A percentile compares a stretch with the other conserved stretches of the same genome.
Conservation (phyloP, 805 yeast species). For the Candida nemodendra region DNA sequence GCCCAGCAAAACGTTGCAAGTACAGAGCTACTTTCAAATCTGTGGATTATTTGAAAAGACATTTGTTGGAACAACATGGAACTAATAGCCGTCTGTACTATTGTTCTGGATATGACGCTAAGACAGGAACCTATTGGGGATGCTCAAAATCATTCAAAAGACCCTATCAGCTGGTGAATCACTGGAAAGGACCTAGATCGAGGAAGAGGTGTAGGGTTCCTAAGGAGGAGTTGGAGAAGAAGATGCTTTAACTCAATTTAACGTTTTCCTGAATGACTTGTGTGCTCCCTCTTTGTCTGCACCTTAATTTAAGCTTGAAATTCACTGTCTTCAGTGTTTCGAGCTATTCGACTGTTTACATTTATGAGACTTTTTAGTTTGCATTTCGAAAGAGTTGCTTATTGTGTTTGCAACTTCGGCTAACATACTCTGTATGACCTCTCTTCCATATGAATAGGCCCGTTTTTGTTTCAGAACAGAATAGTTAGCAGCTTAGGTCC, state of each 20-base stretch:
- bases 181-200: slow-evolving; percentile 11
- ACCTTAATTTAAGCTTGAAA: too few species aligned
- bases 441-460: too few species aligned
- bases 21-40: slow-evolving; percentile 6
- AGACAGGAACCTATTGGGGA: slow-evolving; percentile 9
- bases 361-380: too few species aligned
- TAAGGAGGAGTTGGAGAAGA: slow-evolving; percentile 6
- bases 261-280: not conserved
- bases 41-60: slow-evolving; percentile 9
- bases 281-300: not conserved
- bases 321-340: too few species aligned
- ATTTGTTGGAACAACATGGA: slow-evolving; percentile 9
- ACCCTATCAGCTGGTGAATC: slow-evolving; percentile 11
- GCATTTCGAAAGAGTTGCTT: too few species aligned
- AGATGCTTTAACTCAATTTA: not conserved
- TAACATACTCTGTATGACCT: too few species aligned
- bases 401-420: too few species aligned
- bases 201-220: slow-evolving; percentile 9
- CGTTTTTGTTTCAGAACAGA: too few species aligned
- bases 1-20: slow-evolving; percentile 8
- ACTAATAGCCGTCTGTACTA: slow-evolving; percentile 4
- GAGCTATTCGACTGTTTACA: too few species aligned
- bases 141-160: slow-evolving; percentile 10
- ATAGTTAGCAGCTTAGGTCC: too few species aligned
- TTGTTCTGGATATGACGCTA: slow-evolving; percentile 6